Base-by-base conservation (phyloP, 768 basidiomycete genomes). In the Sporobolomyces roseus region DNA sequence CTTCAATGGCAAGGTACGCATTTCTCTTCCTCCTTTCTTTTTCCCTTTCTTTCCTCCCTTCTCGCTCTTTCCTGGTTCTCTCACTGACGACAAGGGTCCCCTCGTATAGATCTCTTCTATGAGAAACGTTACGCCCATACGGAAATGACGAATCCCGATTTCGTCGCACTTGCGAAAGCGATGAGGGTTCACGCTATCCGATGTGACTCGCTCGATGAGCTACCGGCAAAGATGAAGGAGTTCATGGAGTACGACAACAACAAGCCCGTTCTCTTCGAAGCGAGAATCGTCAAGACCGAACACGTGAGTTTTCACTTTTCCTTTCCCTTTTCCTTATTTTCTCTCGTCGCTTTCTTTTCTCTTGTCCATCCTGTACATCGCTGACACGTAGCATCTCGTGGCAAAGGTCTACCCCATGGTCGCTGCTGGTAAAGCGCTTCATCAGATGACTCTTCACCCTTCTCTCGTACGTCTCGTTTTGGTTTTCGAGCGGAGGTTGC, bases 171-270 rank as follows among this genome's bases (percentile, higher is more conserved):
- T 41, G 90, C 94, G 23, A 81, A 87, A 74, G 83, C 93, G 7
- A 98, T 98, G 93, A 85, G 87, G 61, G 89, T 93, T 32, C 91
- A 96, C 75, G 93, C 89, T 27, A 86, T 98, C 75, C 84, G 90
- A 68, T 90, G 88, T 78, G 80, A 81, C 56, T 84, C 77, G 33
- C 77, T 83, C 2, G 86, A 83, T 49, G 93, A 99, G 62, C 83
- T 99, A 13, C 91, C 92, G 0, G 85, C 84, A 41, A 96, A 89
- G 84, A 98, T 99, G 94, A 93, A 93, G 82, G 93, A 97, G 83
- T 93, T 99, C 81, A 83, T 99, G 72, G 93, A 93, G 81, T 94
- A 93, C 78, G 90, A 94, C 74, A 86, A 85, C 65, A 84, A 83
- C 65, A 88, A 85, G 79, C 96, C 96, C 4, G 84, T 98, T 48